Conservation (phyloP, 2,329 filamentous ascomycete species). For the Erysiphe neolycopersici region DNA sequence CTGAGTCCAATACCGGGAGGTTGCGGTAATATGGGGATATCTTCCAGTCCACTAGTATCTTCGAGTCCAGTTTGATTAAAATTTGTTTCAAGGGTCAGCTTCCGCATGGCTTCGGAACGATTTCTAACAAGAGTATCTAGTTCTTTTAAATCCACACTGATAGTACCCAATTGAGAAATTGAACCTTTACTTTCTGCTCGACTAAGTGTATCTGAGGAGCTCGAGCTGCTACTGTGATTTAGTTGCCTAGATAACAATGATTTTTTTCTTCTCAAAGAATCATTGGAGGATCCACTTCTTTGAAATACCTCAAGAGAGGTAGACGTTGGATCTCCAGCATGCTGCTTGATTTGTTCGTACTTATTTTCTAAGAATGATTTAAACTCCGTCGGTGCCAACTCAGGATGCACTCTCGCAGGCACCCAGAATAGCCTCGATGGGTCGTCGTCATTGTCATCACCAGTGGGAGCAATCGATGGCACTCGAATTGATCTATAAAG, state of each 20-base stretch:
- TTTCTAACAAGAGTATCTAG: conserved; percentile 66
- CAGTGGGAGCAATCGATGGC: conserved; percentile 43
- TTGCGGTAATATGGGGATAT: conserved; percentile 65
- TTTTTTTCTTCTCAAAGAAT: conserved; percentile 57
- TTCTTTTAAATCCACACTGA: conserved; percentile 25
- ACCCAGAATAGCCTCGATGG: conserved; percentile 84
- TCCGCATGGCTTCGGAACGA: conserved; percentile 42
- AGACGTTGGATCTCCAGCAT: conserved; percentile 48
- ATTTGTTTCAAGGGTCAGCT: conserved; percentile 23
- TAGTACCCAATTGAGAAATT: conserved; percentile 28
- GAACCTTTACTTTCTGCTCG: conserved; percentile 42
- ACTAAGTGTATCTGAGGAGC: conserved; percentile 53
- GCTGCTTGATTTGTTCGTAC: conserved; percentile 65
- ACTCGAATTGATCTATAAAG: conserved; percentile 37
- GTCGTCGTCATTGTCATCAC: conserved; percentile 62
- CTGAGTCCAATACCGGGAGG: conserved; percentile 54
- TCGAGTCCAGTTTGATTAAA: conserved; percentile 13
- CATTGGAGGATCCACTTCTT: conserved; percentile 22
- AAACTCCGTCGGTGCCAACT: conserved; percentile 86
- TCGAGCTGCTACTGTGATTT: conserved; percentile 36
- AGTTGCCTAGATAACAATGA: conserved; percentile 90
- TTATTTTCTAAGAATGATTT: conserved; percentile 88
- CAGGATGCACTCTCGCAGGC: conserved; percentile 75
- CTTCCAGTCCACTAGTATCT: conserved; percentile 22
- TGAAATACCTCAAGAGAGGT: conserved; percentile 27